Conservation (phyloP, 2,329 filamentous ascomycete genomes). For the Huntiella abstrusa region DNA sequence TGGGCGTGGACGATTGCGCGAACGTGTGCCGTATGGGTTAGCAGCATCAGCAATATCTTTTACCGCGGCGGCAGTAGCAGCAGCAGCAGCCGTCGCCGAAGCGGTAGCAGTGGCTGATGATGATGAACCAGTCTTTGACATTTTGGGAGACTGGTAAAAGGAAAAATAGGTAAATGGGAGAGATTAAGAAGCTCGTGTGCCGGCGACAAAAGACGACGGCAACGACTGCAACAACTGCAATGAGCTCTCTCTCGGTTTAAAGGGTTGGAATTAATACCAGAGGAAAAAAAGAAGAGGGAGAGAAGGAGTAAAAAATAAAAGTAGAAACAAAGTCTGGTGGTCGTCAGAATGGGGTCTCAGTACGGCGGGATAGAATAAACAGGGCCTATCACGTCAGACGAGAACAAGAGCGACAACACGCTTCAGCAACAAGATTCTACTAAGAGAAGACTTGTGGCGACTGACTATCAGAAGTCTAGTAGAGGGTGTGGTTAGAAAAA, state of each 20-base stretch:
- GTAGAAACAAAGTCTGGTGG: not conserved
- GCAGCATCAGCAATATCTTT: constrained; percentile 33
- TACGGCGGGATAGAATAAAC: not conserved
- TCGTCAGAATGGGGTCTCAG: too few species aligned
- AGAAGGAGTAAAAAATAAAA: not conserved
- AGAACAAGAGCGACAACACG: too few species aligned
- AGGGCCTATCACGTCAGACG: not conserved
- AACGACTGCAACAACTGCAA: not conserved
- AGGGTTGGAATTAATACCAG: not conserved
- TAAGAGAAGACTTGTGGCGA: too few species aligned
- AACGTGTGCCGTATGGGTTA: constrained; percentile 77
- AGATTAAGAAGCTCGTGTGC: not conserved
- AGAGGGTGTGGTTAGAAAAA: too few species aligned
- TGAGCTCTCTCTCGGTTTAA: not conserved
- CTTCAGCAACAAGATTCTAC: too few species aligned
- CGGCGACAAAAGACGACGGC: not conserved
- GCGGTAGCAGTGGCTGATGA: constrained; percentile 22
- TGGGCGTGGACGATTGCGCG: constrained; percentile 70
- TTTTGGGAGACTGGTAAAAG: not conserved
- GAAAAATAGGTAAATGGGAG: not conserved
- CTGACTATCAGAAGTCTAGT: too few species aligned
- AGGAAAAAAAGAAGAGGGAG: not conserved
- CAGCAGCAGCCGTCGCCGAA: constrained; percentile 26
- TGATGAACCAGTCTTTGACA: not conserved
- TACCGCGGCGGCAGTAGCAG: constrained; percentile 23